Conservation (phyloP, 2,329 filamentous ascomycete species). For the Leptographium procerum region DNA sequence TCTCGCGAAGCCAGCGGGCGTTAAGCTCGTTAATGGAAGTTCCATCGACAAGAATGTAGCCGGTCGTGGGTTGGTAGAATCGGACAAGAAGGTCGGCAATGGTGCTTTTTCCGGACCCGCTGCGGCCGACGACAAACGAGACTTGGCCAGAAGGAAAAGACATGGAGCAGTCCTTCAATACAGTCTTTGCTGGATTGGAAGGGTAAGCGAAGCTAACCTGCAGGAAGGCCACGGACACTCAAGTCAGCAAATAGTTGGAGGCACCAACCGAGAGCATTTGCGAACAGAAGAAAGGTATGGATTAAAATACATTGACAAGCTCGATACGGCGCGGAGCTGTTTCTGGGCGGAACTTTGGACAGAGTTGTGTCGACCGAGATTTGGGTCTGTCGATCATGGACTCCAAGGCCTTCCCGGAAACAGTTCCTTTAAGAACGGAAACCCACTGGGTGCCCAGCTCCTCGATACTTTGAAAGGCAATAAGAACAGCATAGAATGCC, state of each 20-base stretch:
- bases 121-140: slow-evolving; percentile 73
- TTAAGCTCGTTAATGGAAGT: slow-evolving; percentile 50
- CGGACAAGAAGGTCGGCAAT: slow-evolving; percentile 67
- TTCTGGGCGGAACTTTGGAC: not conserved
- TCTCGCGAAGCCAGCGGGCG: slow-evolving; percentile 60
- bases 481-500: slow-evolving; percentile 73
- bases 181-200: slow-evolving; percentile 46
- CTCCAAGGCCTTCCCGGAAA: slow-evolving; percentile 53
- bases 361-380: not conserved
- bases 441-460: slow-evolving; percentile 65
- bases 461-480: slow-evolving; percentile 65
- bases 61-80: slow-evolving; percentile 58
- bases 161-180: slow-evolving; percentile 52
- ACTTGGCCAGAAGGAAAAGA: slow-evolving; percentile 61
- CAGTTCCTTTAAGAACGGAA: slow-evolving; percentile 66
- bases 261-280: no score
- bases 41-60: slow-evolving; percentile 59
- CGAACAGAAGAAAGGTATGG: not conserved
- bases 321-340: not conserved
- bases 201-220: slow-evolving; percentile 80
- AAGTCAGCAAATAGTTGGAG: not conserved
- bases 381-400: not conserved
- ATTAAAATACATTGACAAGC: not conserved
- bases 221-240: not conserved
- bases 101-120: slow-evolving; percentile 89